Evolutionary conservation across 2,329 filamentous ascomycete species (phyloP), one percentile per base, ranked within the genome.

Genomic region (Torrubiella hemipterigena): DNA sequence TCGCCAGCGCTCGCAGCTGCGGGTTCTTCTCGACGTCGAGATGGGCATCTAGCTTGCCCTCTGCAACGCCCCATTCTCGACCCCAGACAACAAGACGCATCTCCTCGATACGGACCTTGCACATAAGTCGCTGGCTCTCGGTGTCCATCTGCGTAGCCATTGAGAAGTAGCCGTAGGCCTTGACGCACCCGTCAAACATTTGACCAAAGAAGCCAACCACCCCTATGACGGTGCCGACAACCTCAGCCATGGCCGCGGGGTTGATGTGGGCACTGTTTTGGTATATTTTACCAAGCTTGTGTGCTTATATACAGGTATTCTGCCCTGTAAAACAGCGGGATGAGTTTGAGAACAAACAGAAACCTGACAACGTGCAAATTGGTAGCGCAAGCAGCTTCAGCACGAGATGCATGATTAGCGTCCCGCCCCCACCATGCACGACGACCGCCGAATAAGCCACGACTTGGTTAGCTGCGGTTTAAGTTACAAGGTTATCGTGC

Each of bases 51-150:
- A 65, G 46, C 30, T 40, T 49, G 5, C 61, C 61, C 45, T 65
- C 61, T 8, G 56, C 51, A 20, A 65, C 59, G 16, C 61, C 61
- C 61, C 61, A 65, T 39, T 63, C 57, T 19, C 61, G 46, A 13
- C 61, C 61, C 61, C 61, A 65, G 35, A 63, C 58, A 18, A 59
- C 44, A 21, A 65, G 50, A 4, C 61, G 52, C 58, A 61, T 63
- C 52, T 65, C 61, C 47, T 65, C 61, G 42, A 65, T 65, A 30
- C 59, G 56, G 33, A 65, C 57, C 42, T 65, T 65, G 48, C 61
- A 64, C 26, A 61, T 45, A 19, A 65, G 46, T 23, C 56, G 52
- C 42, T 61, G 56, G 36, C 51, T 53, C 42, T 65, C 59, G 15
- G 45, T 44, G 35, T 61, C 59, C n/a, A 63, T 46, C 28, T 61